Evolutionary conservation across 495 filamentous ascomycete species (phyloP), one percentile per base, ranked within the genome.

Genomic region (Daldinia caldariorum): DNA sequence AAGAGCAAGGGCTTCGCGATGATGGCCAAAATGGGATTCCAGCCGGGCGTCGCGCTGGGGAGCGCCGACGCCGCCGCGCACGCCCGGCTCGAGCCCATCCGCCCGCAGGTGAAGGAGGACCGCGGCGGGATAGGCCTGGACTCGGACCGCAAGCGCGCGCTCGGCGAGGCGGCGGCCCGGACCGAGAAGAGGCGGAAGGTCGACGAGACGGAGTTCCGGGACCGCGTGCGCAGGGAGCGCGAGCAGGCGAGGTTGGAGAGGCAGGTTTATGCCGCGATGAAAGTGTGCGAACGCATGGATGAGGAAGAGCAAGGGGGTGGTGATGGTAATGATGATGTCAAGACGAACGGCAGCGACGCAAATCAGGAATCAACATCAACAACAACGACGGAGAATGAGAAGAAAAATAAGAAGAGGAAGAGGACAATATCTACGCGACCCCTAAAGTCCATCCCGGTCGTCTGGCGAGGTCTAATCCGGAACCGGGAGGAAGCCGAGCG

Each of bases 1-100:
- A 81, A 83, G 57, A 90, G 85, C 79, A 99, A 97, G 78, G 95
- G 95, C 2, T 88, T 94, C 61, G 84, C 91, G 63, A 97, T 99
- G 93, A 95, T 99, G 94, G 89, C 92, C n/a, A 93, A 90, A 78
- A 90, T 99, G 82, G 95, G 95, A 6, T 99, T 94, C 80, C 90
- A 87, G 66, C 91, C 91, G 13, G 87, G 88, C 56, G 84, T 87
- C 0, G 56, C 56, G 18, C 83, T 97, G 3, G 93, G 95, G 0
- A 90, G 89, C 70, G 69, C 66, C 60, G 78, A 75, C 29, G 75
- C 66, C 35, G 35, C 62, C 18, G 57, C 38, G 35, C 14, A 50
- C 61, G 20, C 78, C 8, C 34, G 68, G 16, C 79, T 72, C 7
- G 70, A 94, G 76, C 93, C 93, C 0, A 83, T 97, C 16, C 79